Evolutionary conservation across 2,329 filamentous ascomycete species (phyloP), one percentile per base, ranked within the genome.

Genomic region (Sarocladiaceae sp.): DNA sequence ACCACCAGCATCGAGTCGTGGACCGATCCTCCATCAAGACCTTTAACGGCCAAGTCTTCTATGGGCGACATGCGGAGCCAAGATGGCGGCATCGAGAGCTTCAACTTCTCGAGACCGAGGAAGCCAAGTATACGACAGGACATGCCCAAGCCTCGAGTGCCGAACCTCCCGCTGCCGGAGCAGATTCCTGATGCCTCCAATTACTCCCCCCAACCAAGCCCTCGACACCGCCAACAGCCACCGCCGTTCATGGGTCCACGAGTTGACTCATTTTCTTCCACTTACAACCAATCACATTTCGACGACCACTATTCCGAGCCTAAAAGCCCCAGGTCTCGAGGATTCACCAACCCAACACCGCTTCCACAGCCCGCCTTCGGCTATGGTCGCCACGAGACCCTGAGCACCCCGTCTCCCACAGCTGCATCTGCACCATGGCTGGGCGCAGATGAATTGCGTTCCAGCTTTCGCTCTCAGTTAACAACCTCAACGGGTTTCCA

Each of bases 101-200:
- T 83, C 62, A 83, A 83, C 64, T 83, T 83, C 62, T 83, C 80
- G n/a, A 73, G 80, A 35, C 80, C 80, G 37, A 71, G 80, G 53
- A 80, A 79, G 55, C 67, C 71, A 35, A 82, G 79, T 62, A 70
- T 79, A 54, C 72, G 71, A 52, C 75, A 75, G 55, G 71, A 74
- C n/a, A 44, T 44, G 28, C 57, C 62, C 54, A 67, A 63, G 42
- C 58, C 64, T 33, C 66, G 63, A 40, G 62, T 60, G 25, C 60
- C 60, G 25, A 57, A 62, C 20, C 59, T 55, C 39, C 54, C 57
- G 63, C 48, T 58, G 28, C 56, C 63, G 37, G 66, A 68, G 54
- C 61, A 62, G 55, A 59, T 56, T 64, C n/a, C 44, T 10, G 50
- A 48, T 42, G n/a, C 39, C 33, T 40, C 22, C 17, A 22, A 50